Conservation (phyloP, 148 eudicot species). For the Polygonum maritimum region DNA sequence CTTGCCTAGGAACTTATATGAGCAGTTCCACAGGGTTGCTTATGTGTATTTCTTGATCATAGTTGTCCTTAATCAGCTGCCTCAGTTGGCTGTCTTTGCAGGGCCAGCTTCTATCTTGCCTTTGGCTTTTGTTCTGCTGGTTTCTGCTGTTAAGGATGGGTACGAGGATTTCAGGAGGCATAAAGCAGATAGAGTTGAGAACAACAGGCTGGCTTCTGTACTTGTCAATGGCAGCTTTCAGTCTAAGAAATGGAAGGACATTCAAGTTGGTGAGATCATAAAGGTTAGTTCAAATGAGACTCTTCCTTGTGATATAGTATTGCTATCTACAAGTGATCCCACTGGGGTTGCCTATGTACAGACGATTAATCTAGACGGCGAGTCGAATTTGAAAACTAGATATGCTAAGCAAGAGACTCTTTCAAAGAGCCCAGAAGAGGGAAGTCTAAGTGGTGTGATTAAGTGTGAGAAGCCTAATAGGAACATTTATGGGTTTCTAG, state of each 20-base stretch:
- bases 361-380: constrained; percentile 96
- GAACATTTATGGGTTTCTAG: constrained; percentile 90
- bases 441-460: constrained; percentile 57
- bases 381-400: constrained; percentile 90
- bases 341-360: constrained; percentile 97
- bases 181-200: constrained; percentile 83
- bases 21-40: constrained; percentile 93
- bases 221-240: constrained; percentile 48
- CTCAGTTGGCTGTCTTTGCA: constrained; percentile 93
- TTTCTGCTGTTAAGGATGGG: constrained; percentile 92
- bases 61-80: constrained; percentile 92
- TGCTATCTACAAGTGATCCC: constrained; percentile 90
- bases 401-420: constrained; percentile 98
- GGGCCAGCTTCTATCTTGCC: constrained; percentile 91
- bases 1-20: constrained; percentile 87
- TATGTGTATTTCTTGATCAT: constrained; percentile 82
- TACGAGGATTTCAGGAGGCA: constrained; percentile 98
- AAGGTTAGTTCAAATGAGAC: constrained; percentile 67
- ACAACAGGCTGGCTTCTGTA: constrained; percentile 69
- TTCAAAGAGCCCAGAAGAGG: constrained; percentile 46
- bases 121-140: constrained; percentile 79
- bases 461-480: constrained; percentile 94
- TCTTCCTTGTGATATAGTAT: constrained; percentile 86
- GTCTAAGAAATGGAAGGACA: constrained; percentile 73
- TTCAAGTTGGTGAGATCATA: constrained; percentile 77